phyloP scores from a whole-genome alignment of 1,139 yeast genomes.

The Yamadazyma triangularis region DNA sequence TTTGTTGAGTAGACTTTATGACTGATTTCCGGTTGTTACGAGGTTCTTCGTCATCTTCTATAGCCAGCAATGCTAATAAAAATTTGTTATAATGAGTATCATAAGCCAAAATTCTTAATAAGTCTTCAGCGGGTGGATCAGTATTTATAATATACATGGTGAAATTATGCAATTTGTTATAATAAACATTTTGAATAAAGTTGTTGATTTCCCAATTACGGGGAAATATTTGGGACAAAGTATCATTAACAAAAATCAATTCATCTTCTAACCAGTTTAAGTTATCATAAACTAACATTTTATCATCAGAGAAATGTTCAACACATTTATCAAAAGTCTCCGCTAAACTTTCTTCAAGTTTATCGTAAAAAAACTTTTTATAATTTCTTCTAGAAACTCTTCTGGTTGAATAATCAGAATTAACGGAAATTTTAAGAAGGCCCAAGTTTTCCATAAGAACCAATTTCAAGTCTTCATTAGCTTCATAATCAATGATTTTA shows the following conservation, averaged over 20 bases:
- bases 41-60: conserved; percentile 23
- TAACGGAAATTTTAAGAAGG: conserved; percentile 18
- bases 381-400: conserved; percentile 58
- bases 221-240: conserved; percentile 60
- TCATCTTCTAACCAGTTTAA: conserved; percentile 86
- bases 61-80: conserved; percentile 22
- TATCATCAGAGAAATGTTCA: conserved; percentile 50
- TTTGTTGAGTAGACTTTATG: conserved; percentile 31
- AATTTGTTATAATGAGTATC: conserved; percentile 61
- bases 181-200: conserved; percentile 64
- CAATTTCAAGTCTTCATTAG: conserved; percentile 67
- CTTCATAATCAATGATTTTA: conserved; percentile 77
- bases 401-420: conserved; percentile 22
- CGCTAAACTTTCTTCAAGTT: conserved; percentile 55
- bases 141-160: conserved; percentile 58
- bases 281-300: conserved; percentile 60
- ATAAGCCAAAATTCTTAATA: conserved; percentile 63
- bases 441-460: conserved; percentile 44
- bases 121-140: conserved; percentile 71
- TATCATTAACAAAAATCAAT: conserved; percentile 57
- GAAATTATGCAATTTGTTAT: conserved; percentile 57
- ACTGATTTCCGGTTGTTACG: conserved; percentile 23
- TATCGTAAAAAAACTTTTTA: conserved; percentile 57
- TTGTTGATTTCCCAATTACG: conserved; percentile 66
- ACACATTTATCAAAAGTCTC: conserved; percentile 67